Base-by-base conservation (phyloP, 495 filamentous ascomycete genomes). In the Aspergillus campestris region DNA sequence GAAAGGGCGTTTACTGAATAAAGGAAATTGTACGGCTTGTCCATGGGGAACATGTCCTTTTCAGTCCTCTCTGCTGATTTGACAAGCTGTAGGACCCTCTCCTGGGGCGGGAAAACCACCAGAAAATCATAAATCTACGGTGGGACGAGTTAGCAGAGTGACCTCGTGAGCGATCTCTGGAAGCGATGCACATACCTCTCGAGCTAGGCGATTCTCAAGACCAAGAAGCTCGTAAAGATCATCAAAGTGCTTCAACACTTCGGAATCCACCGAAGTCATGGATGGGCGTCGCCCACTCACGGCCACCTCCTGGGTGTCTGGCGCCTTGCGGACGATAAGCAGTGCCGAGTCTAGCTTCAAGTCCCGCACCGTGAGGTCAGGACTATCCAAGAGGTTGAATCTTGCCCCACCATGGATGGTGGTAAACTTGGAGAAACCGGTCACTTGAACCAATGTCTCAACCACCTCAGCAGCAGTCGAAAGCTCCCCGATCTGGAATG, bases 241-340 rank as follows among this genome's bases (percentile, higher is more conserved):
- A 43, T 88, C 78, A 58, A 95, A 94, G 62, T 94, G 87, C 45
- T 82, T 78, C 44, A 94, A 64, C 14, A 97, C 81, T 49, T 90
- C 86, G 10, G 72, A 67, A 50, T 94, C 86, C 7, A 90, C 71
- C 9, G 69, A 64, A 27, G 67, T 71, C 18, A 76, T 46, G 27
- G 61, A 63, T 24, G 60, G 65, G 5, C 55, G 48, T 37, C 57
- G 62, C 33, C 52, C 60, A 29, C 48, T 38, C 38, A 51, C 46
- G 6, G 57, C 38, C 10, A 56, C 38, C 24, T 66, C 62, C 18
- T 68, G 57, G 9, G 62, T 59, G 50, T 71, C 67, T 18, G 65
- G 58, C 12, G 64, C 57, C 47, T 67, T 71, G 18, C 60, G 64
- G 36, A 79, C 51, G 6, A 90, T 71, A 2, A 89, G 66, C 30